A percentile compares a stretch with the other conserved stretches of the same genome.
phyloP scores from a whole-genome alignment of 2,329 filamentous ascomycete genomes.

The Piedraia hortae region DNA sequence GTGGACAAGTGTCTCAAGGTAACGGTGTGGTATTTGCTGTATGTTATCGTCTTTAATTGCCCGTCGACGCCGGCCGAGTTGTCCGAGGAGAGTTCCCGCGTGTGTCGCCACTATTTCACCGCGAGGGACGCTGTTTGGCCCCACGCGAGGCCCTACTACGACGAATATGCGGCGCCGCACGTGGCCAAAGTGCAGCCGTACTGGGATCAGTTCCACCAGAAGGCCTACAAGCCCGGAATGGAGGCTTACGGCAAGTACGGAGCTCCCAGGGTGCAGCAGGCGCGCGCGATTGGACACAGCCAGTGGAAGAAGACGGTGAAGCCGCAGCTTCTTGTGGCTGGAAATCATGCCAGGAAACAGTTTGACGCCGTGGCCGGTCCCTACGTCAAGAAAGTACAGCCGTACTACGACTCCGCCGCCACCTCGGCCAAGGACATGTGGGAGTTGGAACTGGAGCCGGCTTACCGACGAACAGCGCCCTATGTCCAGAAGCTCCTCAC shows the following conservation, averaged over 20 bases:
- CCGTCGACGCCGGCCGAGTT: conserved; percentile 41
- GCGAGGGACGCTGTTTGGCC: conserved; percentile 41
- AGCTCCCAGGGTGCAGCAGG: conserved; percentile 42
- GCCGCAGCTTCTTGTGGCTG: conserved; percentile 42
- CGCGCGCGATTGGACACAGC: conserved; percentile 33
- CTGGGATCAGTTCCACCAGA: conserved; percentile 25
- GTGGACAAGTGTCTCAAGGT: conserved; percentile 22
- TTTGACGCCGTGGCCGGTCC: conserved; percentile 50
- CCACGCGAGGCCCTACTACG: conserved; percentile 61
- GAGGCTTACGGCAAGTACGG: conserved; percentile 39
- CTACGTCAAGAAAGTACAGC: conserved; percentile 37
- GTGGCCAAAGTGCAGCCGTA: conserved; percentile 54
- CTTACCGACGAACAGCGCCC: conserved; percentile 46
- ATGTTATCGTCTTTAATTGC: conserved; percentile 60
- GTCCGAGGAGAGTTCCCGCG: conserved; percentile 38
- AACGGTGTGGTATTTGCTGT: conserved; percentile 59
- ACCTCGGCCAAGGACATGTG: conserved; percentile 40
- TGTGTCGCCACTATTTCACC: conserved; percentile 59
- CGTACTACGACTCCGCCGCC: conserved; percentile 43
- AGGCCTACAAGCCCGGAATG: conserved; percentile 40
- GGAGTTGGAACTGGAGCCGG: conserved; percentile 43
- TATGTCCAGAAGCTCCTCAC: conserved; percentile 43
- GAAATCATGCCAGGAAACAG: conserved; percentile 29
- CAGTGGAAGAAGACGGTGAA: conserved; percentile 59
- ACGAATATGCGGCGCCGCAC: conserved; percentile 59